Evolutionary conservation across 257 asterid species (phyloP).

Genomic region (Capsicum baccatum): DNA sequence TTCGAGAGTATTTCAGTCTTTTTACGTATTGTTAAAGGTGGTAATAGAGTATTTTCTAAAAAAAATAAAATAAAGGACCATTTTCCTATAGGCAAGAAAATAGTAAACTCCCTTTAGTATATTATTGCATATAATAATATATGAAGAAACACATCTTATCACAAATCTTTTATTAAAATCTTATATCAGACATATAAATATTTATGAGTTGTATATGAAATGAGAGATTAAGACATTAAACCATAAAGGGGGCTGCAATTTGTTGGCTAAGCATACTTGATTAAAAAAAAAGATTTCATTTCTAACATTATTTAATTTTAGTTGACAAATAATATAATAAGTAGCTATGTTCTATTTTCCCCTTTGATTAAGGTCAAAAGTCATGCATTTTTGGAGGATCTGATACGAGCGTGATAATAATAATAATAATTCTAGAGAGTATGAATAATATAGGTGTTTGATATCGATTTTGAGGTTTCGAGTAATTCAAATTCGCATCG

Average conservation of each 20-base stretch:
- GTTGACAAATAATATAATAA: conserved; percentile 11
- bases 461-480: background rate
- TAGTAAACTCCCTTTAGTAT: conserved; percentile 16
- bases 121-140: background rate
- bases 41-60: too few relatives aligned
- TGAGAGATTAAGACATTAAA: conserved; percentile 27
- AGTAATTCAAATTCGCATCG: background rate
- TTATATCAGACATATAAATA: background rate
- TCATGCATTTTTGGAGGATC: background rate
- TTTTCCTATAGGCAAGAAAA: background rate
- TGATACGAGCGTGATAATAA: background rate
- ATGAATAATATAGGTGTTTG: fast-evolving
- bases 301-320: conserved; percentile 13
- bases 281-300: background rate
- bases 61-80: background rate
- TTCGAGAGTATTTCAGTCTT: too few relatives aligned
- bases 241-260: conserved; percentile 27
- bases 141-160: conserved; percentile 20
- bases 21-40: too few relatives aligned
- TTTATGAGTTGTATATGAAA: conserved; percentile 19
- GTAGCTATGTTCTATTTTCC: background rate
- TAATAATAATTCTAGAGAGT: background rate
- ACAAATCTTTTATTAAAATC: conserved; percentile 18
- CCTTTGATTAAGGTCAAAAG: background rate
- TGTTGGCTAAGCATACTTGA: conserved; percentile 7